phyloP scores from a whole-genome alignment of 148 eudicot species.

The Arctostaphylos glauca region DNA sequence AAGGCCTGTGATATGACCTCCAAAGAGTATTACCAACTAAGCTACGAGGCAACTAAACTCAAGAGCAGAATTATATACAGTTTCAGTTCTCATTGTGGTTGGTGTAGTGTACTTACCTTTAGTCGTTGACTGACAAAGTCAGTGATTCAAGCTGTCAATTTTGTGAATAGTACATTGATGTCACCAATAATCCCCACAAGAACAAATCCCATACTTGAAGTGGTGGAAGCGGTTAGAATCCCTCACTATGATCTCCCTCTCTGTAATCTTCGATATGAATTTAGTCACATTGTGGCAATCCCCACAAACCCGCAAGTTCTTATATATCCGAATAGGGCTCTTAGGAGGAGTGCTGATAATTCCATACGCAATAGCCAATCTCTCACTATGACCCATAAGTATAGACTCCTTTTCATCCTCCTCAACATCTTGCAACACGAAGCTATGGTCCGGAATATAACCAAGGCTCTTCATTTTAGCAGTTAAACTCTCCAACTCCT shows the following conservation, averaged over 20 bases:
- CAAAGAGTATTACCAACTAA: background rate
- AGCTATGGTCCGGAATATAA: conserved; percentile 59
- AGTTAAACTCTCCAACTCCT: conserved; percentile 39
- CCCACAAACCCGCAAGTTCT: conserved; percentile 76
- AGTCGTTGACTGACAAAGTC: background rate
- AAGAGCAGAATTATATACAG: background rate
- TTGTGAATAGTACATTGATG: background rate
- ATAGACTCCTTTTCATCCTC: conserved; percentile 76
- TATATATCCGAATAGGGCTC: conserved; percentile 51
- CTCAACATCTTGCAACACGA: conserved; percentile 77
- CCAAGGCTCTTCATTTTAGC: conserved; percentile 58
- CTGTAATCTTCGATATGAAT: conserved; percentile 54
- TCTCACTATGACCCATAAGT: conserved; percentile 64
- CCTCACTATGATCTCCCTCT: conserved; percentile 68
- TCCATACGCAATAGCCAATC: conserved; percentile 73
- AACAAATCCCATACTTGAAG: conserved; percentile 67
- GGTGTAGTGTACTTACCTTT: background rate
- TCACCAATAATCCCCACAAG: conserved; percentile 59
- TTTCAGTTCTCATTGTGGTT: background rate
- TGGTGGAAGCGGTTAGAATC: conserved; percentile 80
- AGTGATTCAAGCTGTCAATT: background rate
- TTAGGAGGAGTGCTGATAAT: conserved; percentile 58
- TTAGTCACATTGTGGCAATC: conserved; percentile 73
- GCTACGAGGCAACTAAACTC: background rate
- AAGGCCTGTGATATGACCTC: background rate